Evolutionary conservation across 148 eudicot species (phyloP).

Genomic region (Persicaria maculosa): DNA sequence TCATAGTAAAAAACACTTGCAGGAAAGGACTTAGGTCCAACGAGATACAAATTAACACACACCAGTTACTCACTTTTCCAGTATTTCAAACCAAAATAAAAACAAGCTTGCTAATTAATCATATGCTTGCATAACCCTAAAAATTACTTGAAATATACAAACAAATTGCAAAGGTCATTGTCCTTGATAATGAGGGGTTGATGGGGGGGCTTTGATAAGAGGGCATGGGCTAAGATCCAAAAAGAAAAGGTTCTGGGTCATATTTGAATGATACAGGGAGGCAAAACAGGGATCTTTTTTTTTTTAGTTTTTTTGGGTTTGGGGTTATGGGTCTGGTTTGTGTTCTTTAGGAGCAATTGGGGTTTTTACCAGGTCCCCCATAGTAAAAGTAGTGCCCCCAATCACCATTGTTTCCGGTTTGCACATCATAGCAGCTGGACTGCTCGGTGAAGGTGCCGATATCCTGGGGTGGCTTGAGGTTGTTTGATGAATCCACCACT

Average conservation of each 20-base stretch:
- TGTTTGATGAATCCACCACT: conserved; percentile 81
- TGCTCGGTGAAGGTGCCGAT: conserved; percentile 90
- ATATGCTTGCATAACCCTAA: conserved; percentile 9
- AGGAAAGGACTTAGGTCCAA: neutral
- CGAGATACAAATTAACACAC: conserved; percentile 3
- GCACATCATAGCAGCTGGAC: conserved; percentile 88
- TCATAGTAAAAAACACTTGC: conserved; percentile 11
- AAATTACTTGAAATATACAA: conserved; percentile 5
- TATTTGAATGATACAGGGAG: conserved; percentile 23
- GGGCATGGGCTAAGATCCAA: neutral
- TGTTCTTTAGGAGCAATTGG: conserved; percentile 33
- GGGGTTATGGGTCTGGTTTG: conserved; percentile 18
- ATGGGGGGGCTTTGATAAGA: too few relatives aligned
- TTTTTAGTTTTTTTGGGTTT: neutral
- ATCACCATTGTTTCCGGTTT: conserved; percentile 74
- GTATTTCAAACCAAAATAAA: neutral
- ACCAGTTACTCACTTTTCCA: neutral
- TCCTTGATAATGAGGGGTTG: too few relatives aligned
- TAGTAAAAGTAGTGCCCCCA: conserved; percentile 93
- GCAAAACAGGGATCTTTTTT: neutral
- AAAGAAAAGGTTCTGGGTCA: neutral
- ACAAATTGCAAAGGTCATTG: neutral
- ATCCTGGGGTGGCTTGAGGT: conserved; percentile 80
- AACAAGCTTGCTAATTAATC: conserved; percentile 9
- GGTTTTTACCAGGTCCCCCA: conserved; percentile 89